Conservation (phyloP, 2,329 filamentous ascomycete genomes). For the Pyricularia pennisetigena region DNA sequence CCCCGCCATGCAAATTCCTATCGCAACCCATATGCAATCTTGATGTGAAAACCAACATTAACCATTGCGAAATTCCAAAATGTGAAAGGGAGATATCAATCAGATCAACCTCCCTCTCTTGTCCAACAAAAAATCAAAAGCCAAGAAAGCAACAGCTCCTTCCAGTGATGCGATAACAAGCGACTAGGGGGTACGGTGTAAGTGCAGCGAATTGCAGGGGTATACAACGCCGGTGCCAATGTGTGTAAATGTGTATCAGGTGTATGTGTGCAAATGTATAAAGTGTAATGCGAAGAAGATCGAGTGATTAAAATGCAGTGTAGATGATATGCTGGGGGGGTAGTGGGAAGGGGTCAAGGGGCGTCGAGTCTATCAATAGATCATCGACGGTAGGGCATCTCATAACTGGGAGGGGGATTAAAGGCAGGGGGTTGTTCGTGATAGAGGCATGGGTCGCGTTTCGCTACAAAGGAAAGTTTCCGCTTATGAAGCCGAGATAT, state of each 20-base stretch:
- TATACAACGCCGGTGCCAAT: constrained; percentile 6
- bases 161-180: background rate
- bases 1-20: background rate
- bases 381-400: background rate
- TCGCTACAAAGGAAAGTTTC: background rate
- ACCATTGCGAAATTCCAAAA: background rate
- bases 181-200: background rate
- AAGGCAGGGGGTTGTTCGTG: background rate
- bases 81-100: background rate
- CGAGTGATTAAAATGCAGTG: background rate
- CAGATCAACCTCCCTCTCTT: background rate
- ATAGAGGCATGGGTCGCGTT: background rate
- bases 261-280: background rate
- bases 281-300: background rate
- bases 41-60: background rate
- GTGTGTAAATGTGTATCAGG: constrained; percentile 3
- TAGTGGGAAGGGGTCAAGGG: background rate
- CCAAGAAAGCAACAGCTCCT: constrained; percentile 1
- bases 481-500: background rate
- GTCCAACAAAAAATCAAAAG: background rate
- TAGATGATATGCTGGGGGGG: background rate
- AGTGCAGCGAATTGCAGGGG: constrained; percentile 1
- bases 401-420: background rate
- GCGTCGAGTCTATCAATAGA: too few relatives aligned
- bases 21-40: background rate